A percentile compares a stretch with the other conserved stretches of the same genome.
Conservation (phyloP, 495 filamentous ascomycete genomes). For the Sordaria brevicollis region DNA sequence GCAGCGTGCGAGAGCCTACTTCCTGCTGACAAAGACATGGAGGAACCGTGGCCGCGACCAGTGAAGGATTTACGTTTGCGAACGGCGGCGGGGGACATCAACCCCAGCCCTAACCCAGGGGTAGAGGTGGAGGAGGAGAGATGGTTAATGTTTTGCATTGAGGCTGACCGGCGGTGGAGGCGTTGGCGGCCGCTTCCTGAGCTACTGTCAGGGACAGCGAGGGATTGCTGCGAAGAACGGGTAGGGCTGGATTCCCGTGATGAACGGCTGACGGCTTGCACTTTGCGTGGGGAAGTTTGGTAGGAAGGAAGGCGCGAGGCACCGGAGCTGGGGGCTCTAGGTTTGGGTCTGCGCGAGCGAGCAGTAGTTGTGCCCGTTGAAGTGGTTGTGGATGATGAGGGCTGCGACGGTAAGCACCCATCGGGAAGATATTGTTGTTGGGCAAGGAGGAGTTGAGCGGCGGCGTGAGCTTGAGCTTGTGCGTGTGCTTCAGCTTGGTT, state of each 20-base stretch:
- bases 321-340: slow-evolving; percentile 33
- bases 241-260: not conserved
- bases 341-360: slow-evolving; percentile 21
- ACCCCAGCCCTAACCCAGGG: not conserved
- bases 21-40: not conserved
- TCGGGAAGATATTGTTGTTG: not conserved
- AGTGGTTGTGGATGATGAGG: not conserved
- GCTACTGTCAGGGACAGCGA: slow-evolving; percentile 3
- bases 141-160: slow-evolving; percentile 11
- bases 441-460: not conserved
- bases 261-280: slow-evolving; percentile 15
- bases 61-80: slow-evolving; percentile 20
- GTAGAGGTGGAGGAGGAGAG: slow-evolving; percentile 11
- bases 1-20: not conserved
- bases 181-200: slow-evolving; percentile 12
- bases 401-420: not conserved
- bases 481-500: not conserved
- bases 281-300: slow-evolving; percentile 28
- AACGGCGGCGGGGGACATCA: slow-evolving; percentile 6
- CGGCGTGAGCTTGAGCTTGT: not conserved
- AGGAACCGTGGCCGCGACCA: not conserved
- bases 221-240: not conserved
- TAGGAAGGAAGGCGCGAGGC: slow-evolving; percentile 24
- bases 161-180: slow-evolving; percentile 15
- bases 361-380: slow-evolving; percentile 1